Percentiles rank a stretch among this genome's conserved stretches.
Evolutionary conservation across 2,329 filamentous ascomycete species (phyloP).

Genomic region (Exophiala sideris): DNA sequence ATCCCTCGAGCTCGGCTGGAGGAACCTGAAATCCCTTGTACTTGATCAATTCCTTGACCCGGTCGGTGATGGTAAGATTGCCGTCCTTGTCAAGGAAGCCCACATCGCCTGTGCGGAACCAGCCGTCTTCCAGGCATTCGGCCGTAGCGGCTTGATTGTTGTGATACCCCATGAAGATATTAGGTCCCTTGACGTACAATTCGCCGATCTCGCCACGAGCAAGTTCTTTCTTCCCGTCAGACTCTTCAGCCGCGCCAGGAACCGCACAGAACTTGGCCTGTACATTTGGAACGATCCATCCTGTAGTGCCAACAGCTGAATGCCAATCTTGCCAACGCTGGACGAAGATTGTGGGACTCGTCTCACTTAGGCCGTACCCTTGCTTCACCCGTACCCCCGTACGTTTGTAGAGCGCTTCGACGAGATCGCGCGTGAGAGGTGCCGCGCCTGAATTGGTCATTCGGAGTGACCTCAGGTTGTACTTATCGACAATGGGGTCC

Average conservation of each 20-base stretch:
- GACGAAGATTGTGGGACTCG: constrained; percentile 72
- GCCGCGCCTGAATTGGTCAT: constrained; percentile 88
- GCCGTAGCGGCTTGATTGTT: constrained; percentile 58
- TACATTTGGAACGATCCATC: constrained; percentile 73
- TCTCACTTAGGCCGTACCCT: constrained; percentile 87
- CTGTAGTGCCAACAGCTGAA: constrained; percentile 72
- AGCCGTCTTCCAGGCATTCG: constrained; percentile 68
- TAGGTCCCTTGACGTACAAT: constrained; percentile 63
- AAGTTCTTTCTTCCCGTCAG: constrained; percentile 52
- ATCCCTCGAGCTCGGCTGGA: constrained; percentile 48
- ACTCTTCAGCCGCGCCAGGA: constrained; percentile 46
- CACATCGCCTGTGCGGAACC: constrained; percentile 87
- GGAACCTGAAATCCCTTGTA: constrained; percentile 51
- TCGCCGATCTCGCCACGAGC: constrained; percentile 64
- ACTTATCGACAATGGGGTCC: constrained; percentile 71
- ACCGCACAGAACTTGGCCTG: constrained; percentile 72
- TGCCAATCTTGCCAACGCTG: constrained; percentile 75
- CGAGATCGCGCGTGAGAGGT: constrained; percentile 75
- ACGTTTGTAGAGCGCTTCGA: constrained; percentile 69
- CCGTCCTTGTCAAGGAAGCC: constrained; percentile 67
- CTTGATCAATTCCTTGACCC: constrained; percentile 61
- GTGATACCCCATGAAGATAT: constrained; percentile 61
- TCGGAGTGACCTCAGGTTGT: constrained; percentile 72
- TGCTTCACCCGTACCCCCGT: constrained; percentile 82
- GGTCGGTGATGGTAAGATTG: constrained; percentile 90